A percentile compares a stretch with the other conserved stretches of the same genome.
These are phyloP conservation scores for Metrosideros polymorpha DNA, from an alignment of 441 rosid genomes.

Conservation along the genomic window DNA sequence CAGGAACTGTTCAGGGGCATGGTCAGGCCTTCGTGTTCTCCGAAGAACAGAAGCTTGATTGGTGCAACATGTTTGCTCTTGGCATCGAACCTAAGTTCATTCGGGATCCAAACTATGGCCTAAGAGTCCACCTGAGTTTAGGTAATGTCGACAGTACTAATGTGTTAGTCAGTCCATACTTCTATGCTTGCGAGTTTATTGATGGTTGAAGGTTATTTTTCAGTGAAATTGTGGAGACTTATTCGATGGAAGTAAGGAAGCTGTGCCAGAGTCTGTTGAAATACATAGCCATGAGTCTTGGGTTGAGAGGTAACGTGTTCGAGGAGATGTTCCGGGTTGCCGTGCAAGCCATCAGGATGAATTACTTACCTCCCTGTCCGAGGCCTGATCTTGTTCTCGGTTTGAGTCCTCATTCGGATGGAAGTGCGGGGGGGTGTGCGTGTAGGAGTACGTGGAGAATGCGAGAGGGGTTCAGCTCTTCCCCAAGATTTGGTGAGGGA, in stretches of 20 bases:
- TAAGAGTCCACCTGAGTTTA: constrained; percentile 46
- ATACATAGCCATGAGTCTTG: constrained; percentile 49
- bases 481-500: too few relatives aligned
- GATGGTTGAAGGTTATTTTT: background rate
- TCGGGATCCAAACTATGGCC: constrained; percentile 79
- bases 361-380: constrained; percentile 89
- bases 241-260: constrained; percentile 53
- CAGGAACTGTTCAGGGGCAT: constrained; percentile 71
- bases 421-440: too few relatives aligned
- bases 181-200: background rate
- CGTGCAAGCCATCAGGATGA: constrained; percentile 91
- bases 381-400: constrained; percentile 94
- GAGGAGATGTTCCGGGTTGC: constrained; percentile 68
- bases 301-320: constrained; percentile 40
- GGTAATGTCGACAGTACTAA: constrained; percentile 18
- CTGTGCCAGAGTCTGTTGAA: constrained; percentile 47
- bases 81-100: constrained; percentile 46
- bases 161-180: background rate
- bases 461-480: too few relatives aligned
- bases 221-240: constrained; percentile 57
- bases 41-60: constrained; percentile 63
- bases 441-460: too few relatives aligned
- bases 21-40: constrained; percentile 76
- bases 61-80: constrained; percentile 83
- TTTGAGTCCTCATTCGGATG: constrained; percentile 94